phyloP scores from a whole-genome alignment of 331 rosid genomes.

The Acacia pycnantha region DNA sequence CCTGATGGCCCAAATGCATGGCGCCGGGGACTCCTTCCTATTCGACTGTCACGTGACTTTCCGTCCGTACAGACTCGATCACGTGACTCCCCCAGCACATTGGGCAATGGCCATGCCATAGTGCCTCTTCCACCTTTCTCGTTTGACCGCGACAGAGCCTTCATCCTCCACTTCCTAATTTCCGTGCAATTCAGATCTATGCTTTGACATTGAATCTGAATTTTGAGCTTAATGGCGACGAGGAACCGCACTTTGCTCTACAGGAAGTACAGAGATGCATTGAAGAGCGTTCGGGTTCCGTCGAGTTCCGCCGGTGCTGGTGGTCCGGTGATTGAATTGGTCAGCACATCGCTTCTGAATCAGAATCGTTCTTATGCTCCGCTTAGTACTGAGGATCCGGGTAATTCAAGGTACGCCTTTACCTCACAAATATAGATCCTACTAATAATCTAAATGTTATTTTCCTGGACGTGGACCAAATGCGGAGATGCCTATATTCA shows the following conservation, averaged over 20 bases:
- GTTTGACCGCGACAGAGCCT: slow-evolving; percentile 22
- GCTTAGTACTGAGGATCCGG: slow-evolving; percentile 92
- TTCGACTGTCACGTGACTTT: slow-evolving; percentile 33
- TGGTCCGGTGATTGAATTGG: slow-evolving; percentile 90
- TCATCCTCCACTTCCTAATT: neutral
- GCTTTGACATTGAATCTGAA: slow-evolving; percentile 32
- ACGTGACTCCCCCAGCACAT: slow-evolving; percentile 23
- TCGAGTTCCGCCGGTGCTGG: slow-evolving; percentile 43
- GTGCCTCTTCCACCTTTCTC: neutral
- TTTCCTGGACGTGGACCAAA: slow-evolving; percentile 23
- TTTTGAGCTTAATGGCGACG: slow-evolving; percentile 62
- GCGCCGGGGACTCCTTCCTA: neutral
- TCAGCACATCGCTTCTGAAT: slow-evolving; percentile 75
- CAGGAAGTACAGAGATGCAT: slow-evolving; percentile 79
- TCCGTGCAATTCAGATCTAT: slow-evolving; percentile 5
- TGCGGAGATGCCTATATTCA: slow-evolving; percentile 4
- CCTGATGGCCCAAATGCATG: neutral
- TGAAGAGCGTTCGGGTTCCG: slow-evolving; percentile 81
- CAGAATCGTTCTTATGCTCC: slow-evolving; percentile 81
- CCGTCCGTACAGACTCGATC: slow-evolving; percentile 12
- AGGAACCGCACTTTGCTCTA: slow-evolving; percentile 79
- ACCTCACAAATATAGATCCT: slow-evolving; percentile 30
- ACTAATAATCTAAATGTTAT: neutral
- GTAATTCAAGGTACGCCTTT: slow-evolving; percentile 70
- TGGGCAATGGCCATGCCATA: neutral